Evolutionary conservation across 768 basidiomycete species (phyloP), one percentile per base, ranked within the genome.

Genomic region (Clitopilus hobsonii): DNA sequence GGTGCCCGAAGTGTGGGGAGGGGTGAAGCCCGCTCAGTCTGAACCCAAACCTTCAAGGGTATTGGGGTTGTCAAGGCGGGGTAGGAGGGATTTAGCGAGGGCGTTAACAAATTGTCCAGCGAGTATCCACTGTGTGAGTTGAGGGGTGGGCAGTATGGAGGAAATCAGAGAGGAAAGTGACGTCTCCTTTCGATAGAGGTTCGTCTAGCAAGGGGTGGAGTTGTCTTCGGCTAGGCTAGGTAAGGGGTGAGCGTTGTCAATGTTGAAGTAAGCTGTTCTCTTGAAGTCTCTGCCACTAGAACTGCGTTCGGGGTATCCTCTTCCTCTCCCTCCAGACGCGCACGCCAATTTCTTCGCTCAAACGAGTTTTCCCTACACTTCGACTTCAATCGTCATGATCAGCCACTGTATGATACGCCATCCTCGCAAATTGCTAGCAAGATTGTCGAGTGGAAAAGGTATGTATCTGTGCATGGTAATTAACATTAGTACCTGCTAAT

Each of bases 81-180:
- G 63, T 65, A 88, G 84, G 26, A 98, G 81, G 27, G 79, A 76
- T 8, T 74, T 71, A 2, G 91, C 88, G 56, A 98, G 79, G 10
- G 83, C 74, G 14, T 80, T 77, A 45, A 86, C 78, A 71, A 98
- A 98, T 52, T 92, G 86, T 2, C 77, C 66, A 41, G 91, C 84
- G 60, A 98, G 86, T 81, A 57, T 84, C 81, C 71, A 98, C 85
- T 6, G 89, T 93, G 58, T 86, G 82, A 1, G 82, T 76, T 56
- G 91, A 85, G 55, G 98, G 86, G 72, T 98, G 98, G 50, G 89
- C 88, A 2, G 93, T 90, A 67, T 96, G 93, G 54, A 98, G 76
- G 74, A 86, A 97, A 60, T 84, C 81, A 27, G 83, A 78, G 58
- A 98, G 88, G 79, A 93, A 93, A 28, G 82, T 70, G 50, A 80